phyloP scores from a whole-genome alignment of 2,329 filamentous ascomycete species.

The Penicillium oxalicum region DNA sequence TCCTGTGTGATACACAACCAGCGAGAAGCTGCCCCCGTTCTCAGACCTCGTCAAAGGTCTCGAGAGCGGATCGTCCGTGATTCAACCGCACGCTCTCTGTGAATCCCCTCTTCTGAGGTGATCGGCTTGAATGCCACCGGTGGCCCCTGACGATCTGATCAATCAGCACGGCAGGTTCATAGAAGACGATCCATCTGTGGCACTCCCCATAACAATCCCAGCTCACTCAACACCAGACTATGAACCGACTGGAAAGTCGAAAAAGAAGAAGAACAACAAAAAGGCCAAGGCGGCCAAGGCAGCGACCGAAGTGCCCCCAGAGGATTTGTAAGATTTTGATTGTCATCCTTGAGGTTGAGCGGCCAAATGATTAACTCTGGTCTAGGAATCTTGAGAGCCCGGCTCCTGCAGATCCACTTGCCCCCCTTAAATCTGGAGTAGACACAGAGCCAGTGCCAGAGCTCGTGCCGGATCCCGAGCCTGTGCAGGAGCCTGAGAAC shows the following conservation, averaged over 20 bases:
- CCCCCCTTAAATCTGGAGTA: slow-evolving; percentile 5
- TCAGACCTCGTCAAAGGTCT: slow-evolving; percentile 28
- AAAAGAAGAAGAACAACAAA: slow-evolving; percentile 39
- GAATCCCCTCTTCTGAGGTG: slow-evolving; percentile 28
- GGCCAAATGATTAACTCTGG: slow-evolving; percentile 9
- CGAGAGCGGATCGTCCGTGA: slow-evolving; percentile 25
- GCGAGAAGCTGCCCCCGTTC: slow-evolving; percentile 22
- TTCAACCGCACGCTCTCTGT: neutral
- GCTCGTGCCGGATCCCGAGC: slow-evolving; percentile 8
- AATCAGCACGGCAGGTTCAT: slow-evolving; percentile 33
- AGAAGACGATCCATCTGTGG: slow-evolving; percentile 26
- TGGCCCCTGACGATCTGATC: slow-evolving; percentile 35
- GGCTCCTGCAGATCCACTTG: slow-evolving; percentile 25
- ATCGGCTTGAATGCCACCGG: slow-evolving; percentile 38
- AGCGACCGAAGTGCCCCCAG: slow-evolving; percentile 24
- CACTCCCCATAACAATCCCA: slow-evolving; percentile 26
- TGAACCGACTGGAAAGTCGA: slow-evolving; percentile 30
- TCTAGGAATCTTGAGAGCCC: slow-evolving; percentile 25
- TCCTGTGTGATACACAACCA: neutral
- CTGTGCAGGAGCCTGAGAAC: slow-evolving; percentile 6
- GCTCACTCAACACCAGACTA: slow-evolving; percentile 26
- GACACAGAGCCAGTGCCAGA: slow-evolving; percentile 15
- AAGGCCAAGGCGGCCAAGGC: slow-evolving; percentile 33
- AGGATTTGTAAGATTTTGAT: slow-evolving; percentile 32
- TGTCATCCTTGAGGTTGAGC: neutral